Base-by-base conservation (phyloP, 2,329 filamentous ascomycete genomes). In the Penicillium sp. region DNA sequence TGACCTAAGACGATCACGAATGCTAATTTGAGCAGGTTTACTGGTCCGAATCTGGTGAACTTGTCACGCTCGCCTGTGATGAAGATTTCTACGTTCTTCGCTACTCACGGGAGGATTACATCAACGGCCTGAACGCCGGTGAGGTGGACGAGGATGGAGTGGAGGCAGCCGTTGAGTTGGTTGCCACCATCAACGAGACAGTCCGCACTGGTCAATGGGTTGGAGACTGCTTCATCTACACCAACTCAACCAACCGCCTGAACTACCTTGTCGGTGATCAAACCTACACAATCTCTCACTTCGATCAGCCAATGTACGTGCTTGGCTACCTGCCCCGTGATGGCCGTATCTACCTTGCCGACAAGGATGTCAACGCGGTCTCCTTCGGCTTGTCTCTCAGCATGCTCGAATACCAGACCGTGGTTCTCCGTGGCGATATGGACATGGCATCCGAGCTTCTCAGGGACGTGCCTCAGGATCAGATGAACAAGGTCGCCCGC, bases 241-340 rank as follows among this genome's bases (percentile, higher is more conserved):
- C 94, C 51, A 97, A 96, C 81, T 89, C 84, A 73, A 96, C 92
- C 9, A 97, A 97, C 81, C 89, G 94, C 58, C 81, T 99, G 56
- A 97, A 97, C 80, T 97, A 97, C 78, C 85, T 99, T 21, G 93
- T 99, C 13, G 94, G 94, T 61, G 94, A 97, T 76, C 92, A 97
- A 77, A 96, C 92, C 13, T 97, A 97, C 81, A 97, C 93, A 3
- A 89, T 99, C 61, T 94, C 92, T 11, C 93, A 97, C 77, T 97
- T 97, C 68, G 94, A 99, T 75, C 88, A 92, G 71, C 86, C 92
- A 24, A 92, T 95, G 87, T 99, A 97, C 75, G 84, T 96, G 24
- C 83, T 99, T 27, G 93, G 94, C 45, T 99, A 99, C 74, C 90
- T 99, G 45, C 90, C 94, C 65, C 86, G 94, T 59, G 94, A 99